Base-by-base conservation (phyloP, 2,329 filamentous ascomycete genomes). In the Parastagonospora avenae region DNA sequence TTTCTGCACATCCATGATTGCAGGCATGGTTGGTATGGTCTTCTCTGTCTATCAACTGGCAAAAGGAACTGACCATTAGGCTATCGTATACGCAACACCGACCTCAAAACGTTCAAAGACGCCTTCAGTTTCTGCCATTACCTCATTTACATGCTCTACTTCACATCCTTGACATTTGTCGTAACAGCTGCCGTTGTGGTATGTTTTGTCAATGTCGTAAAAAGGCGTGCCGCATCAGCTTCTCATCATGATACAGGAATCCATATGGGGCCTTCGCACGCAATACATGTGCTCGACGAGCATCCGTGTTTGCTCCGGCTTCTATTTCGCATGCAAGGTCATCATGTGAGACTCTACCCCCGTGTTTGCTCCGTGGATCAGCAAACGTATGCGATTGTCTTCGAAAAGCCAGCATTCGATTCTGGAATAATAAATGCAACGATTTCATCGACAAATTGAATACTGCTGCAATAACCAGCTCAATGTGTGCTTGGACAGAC, bases 251-350 rank as follows among this genome's bases (percentile, higher is more conserved):
- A 9, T 30, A 6, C 32, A 45, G 42, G 60, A 72, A 16, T 64
- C 51, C 31, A 72, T 70, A 0, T 53, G 75, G 2, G 67, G 68
- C 6, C 49, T 75, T 1, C 50, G 50, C 2, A 57, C 68, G 5
- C 12, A 47, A 2, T 30, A 35, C 2, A 51, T 59, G 12, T 78
- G 76, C 50, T 60, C 60, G n/a, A 57, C 58, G 1, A 68, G 72
- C 1, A 70, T 76, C 36, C 63, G 68, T 29, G 50, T 74, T 16
- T 78, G 76, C 48, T 50, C 77, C 2, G 58, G 62, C 4, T 77
- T 63, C 30, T 65, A 65, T 35, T 32, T 56, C 2, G 31, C 49
- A 32, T 55, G 62, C 46, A 63, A 63, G 48, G 30, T 53, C 11
- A 27, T 50, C 37, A 53, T 59, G 55, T 61, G 15, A 36, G 60